Percentiles rank a stretch among this genome's conserved stretches.
These are phyloP conservation scores for Myxozyma melibiosi DNA, from an alignment of 805 yeast genomes.

Conservation along the genomic window DNA sequence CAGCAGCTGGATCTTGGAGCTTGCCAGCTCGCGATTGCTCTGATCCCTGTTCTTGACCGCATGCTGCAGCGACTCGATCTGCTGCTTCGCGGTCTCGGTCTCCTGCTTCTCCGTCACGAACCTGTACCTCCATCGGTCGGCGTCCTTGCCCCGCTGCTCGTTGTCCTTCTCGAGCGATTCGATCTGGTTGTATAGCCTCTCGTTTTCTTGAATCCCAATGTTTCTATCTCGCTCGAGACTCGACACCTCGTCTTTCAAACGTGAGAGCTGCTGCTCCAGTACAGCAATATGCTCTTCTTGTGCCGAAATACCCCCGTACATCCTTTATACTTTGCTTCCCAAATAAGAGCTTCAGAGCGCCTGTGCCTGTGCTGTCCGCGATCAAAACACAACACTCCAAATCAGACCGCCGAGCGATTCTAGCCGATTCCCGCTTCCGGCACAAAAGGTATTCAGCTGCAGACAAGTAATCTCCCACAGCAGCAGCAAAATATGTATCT, in stretches of 20 bases:
- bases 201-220: conserved; percentile 1
- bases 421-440: too few species aligned
- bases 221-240: conserved; percentile 4
- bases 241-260: conserved; percentile 6
- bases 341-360: background rate
- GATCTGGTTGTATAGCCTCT: conserved; percentile 6
- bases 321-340: background rate
- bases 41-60: conserved; percentile 23
- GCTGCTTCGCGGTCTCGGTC: conserved; percentile 5
- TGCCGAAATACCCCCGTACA: background rate
- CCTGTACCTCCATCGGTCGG: conserved; percentile 25
- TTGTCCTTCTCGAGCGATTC: conserved; percentile 19
- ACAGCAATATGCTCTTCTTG: conserved; percentile 11
- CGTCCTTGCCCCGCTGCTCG: conserved; percentile 18
- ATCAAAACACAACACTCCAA: too few species aligned
- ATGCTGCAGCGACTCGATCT: conserved; percentile 11
- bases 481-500: too few species aligned
- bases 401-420: too few species aligned
- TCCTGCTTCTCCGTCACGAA: conserved; percentile 15
- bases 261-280: conserved; percentile 10
- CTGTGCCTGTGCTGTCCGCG: too few species aligned
- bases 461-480: too few species aligned
- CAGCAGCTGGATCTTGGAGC: conserved; percentile 4
- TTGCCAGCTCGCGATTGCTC: conserved; percentile 24
- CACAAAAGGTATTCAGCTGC: too few species aligned